Conservation (phyloP, 352 stramenopile species). For the Pythium apleroticum region DNA sequence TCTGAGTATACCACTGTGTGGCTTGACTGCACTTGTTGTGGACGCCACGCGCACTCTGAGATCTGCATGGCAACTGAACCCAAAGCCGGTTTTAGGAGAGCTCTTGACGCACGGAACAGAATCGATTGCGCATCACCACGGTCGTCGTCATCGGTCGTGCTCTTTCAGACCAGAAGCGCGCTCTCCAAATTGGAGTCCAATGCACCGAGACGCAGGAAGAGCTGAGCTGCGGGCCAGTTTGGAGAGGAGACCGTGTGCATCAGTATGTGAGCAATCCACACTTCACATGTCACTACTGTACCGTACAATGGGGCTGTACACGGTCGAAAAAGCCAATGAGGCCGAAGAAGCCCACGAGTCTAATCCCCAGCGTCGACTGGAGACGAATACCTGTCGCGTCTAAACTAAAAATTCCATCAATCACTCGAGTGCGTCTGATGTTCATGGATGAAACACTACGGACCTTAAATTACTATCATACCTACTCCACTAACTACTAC, state of each 20-base stretch:
- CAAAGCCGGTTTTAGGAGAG: neutral
- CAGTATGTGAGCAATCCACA: neutral
- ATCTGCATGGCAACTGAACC: neutral
- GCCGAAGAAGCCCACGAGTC: too few relatives aligned
- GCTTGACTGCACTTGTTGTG: neutral
- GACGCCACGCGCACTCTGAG: neutral
- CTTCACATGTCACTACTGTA: neutral
- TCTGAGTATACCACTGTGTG: neutral
- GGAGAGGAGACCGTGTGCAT: neutral
- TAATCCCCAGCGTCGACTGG: too few relatives aligned
- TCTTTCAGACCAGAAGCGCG: neutral
- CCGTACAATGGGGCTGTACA: neutral
- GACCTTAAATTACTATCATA: slow-evolving; percentile 2
- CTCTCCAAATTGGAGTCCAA: neutral
- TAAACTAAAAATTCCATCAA: neutral
- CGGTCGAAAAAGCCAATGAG: too few relatives aligned
- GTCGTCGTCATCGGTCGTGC: neutral
- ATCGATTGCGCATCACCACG: neutral
- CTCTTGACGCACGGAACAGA: neutral
- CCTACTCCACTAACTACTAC: neutral
- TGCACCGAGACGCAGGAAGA: neutral
- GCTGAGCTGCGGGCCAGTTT: neutral
- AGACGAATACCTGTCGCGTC: too few relatives aligned
- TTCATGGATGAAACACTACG: neutral
- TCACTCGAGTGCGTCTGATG: too few relatives aligned